These are phyloP conservation scores for Pyrenophora tritici-repentis DNA, from an alignment of 2,329 filamentous ascomycete genomes.

Conservation along the genomic window DNA sequence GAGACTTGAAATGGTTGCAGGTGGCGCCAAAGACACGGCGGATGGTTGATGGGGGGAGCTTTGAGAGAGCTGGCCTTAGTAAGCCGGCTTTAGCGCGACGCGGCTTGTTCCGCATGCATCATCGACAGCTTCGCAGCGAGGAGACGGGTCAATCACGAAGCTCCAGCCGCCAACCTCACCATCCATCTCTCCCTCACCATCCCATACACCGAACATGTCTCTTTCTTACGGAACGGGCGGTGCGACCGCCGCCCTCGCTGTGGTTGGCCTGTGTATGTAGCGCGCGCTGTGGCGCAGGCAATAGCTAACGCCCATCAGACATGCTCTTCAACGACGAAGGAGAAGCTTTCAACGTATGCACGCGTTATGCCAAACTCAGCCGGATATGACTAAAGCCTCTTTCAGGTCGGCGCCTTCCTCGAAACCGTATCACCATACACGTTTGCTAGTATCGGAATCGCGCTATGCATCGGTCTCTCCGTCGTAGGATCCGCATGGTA, in stretches of 20 bases:
- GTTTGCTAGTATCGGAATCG: constrained; percentile 90
- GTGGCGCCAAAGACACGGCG: constrained; percentile 12
- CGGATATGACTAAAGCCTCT: constrained; percentile 12
- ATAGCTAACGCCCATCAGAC: constrained; percentile 63
- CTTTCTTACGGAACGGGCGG: constrained; percentile 72
- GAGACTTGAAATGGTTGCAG: constrained; percentile 7
- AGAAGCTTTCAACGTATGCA: constrained; percentile 88
- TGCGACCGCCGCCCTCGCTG: constrained; percentile 68
- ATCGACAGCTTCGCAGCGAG: constrained; percentile 32
- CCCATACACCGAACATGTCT: constrained; percentile 63
- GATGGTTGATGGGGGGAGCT: not conserved
- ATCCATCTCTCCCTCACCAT: constrained; percentile 27
- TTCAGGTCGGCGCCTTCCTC: constrained; percentile 86
- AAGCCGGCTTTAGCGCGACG: constrained; percentile 17
- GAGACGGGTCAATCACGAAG: constrained; percentile 28
- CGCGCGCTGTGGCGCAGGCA: constrained; percentile 24
- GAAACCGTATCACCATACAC: constrained; percentile 92
- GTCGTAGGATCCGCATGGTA: constrained; percentile 98
- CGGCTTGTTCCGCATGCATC: constrained; percentile 38
- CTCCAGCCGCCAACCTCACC: constrained; percentile 32
- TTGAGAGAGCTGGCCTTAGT: constrained; percentile 7
- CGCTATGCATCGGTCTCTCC: constrained; percentile 91
- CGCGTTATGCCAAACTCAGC: constrained; percentile 30
- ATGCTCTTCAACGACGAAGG: constrained; percentile 98
- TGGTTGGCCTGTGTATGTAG: constrained; percentile 79